Base-by-base conservation (phyloP, 228 moss, liverwort and hornwort genomes). In the Sphagnum fallax region DNA sequence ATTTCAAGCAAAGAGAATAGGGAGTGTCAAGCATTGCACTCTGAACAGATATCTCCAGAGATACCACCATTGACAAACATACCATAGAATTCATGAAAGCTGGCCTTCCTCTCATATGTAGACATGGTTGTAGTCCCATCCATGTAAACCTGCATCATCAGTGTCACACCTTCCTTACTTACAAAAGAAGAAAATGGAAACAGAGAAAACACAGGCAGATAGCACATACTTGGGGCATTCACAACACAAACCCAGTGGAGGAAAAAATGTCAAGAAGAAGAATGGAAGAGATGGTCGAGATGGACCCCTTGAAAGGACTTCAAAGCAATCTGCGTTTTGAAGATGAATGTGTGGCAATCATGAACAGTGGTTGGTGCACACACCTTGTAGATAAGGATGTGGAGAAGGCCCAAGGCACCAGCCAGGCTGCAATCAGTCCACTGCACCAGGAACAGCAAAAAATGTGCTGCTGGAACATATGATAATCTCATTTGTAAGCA, bases 391-490 rank as follows among this genome's bases (percentile, higher is more conserved):
- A 96, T 96, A 68, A 96, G 96, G 78, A 96, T 91, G 67, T 93
- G 87, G 10, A 96, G 83, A 61, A 96, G 83, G 5, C 96, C 96
- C 77, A 96, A 66, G 47, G 96, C 92, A 65, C 96, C 96, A 67
- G 96, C 96, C 70, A 96, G 83, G 83, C 96, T 92, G 84, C 96
- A 96, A 77, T 96, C 96, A 68, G 96, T 93, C 96, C 96, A 96
- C 73, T 91, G 91, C 18, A 96, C 96, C 60, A 96, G 80, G 72
- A 96, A 96, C 16, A 96, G 79, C 62, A 96, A 83, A 76, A 96
- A 93, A 68, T 91, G 89, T 10, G 96, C 96, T 52, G 92, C 91
- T 0, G 96, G 92, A 69, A 92, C 93, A 72, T 96, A 96, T 10
- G 96, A 91, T 75, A 96, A 86, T 76, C 96, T 92, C 92, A 96